A percentile compares a stretch with the other conserved stretches of the same genome.
phyloP scores from a whole-genome alignment of 257 asterid species.

The Thymus mandschuricus region DNA sequence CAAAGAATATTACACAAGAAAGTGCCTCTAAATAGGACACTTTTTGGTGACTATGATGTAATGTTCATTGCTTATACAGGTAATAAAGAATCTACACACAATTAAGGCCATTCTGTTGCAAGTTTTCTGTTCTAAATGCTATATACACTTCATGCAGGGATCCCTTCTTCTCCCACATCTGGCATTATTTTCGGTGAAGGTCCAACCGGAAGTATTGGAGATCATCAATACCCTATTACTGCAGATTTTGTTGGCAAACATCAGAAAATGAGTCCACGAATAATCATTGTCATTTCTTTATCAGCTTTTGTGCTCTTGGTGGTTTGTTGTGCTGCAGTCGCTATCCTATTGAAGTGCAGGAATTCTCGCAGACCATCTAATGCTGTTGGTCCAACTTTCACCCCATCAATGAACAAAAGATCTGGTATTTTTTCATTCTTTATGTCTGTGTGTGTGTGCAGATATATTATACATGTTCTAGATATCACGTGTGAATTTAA shows the following conservation, averaged over 20 bases:
- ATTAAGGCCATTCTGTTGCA: conserved; percentile 13
- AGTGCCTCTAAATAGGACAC: conserved; percentile 81
- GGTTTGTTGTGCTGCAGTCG: conserved; percentile 71
- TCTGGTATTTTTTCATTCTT: conserved; percentile 50
- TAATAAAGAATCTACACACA: conserved; percentile 30
- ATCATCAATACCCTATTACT: conserved; percentile 77
- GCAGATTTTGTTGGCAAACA: conserved; percentile 64
- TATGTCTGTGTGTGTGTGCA: neutral
- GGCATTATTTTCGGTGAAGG: conserved; percentile 62
- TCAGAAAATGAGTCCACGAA: conserved; percentile 74
- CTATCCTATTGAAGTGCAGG: conserved; percentile 76
- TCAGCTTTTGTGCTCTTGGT: conserved; percentile 83
- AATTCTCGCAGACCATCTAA: conserved; percentile 63
- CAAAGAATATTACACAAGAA: conserved; percentile 82
- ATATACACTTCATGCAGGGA: conserved; percentile 52
- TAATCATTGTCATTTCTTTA: conserved; percentile 72
- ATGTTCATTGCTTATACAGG: conserved; percentile 78
- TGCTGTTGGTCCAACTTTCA: conserved; percentile 79
- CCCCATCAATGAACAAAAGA: conserved; percentile 76
- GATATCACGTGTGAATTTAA: conserved; percentile 9
- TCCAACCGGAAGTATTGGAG: conserved; percentile 74
- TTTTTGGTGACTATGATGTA: conserved; percentile 88
- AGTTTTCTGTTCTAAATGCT: conserved; percentile 31
- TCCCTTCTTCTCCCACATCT: conserved; percentile 77
- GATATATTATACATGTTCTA: neutral